phyloP scores from a whole-genome alignment of 2,329 filamentous ascomycete species.

The Waltergamsia citrina region DNA sequence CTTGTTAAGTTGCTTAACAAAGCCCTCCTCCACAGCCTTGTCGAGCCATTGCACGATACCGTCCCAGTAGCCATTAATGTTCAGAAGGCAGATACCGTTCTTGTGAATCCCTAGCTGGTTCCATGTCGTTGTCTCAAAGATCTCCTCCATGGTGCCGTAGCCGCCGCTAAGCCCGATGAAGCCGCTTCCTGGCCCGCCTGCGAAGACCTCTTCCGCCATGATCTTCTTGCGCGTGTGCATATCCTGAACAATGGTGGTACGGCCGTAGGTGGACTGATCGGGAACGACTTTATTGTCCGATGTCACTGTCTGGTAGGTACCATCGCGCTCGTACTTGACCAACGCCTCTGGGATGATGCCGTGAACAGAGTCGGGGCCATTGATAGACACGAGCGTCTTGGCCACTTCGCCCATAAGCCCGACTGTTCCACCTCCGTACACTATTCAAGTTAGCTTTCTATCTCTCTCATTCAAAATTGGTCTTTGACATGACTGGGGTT shows the following conservation, averaged over 20 bases:
- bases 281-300: slow-evolving; percentile 47
- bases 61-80: slow-evolving; percentile 88
- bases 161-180: slow-evolving; percentile 86
- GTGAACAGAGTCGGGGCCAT: slow-evolving; percentile 74
- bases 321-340: slow-evolving; percentile 66
- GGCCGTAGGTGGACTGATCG: slow-evolving; percentile 60
- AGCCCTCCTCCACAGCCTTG: slow-evolving; percentile 66
- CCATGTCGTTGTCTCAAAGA: slow-evolving; percentile 88
- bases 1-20: slow-evolving; percentile 62
- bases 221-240: slow-evolving; percentile 95
- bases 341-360: slow-evolving; percentile 88
- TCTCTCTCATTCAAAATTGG: too few relatives aligned
- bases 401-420: slow-evolving; percentile 95
- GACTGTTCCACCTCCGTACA: slow-evolving; percentile 91
- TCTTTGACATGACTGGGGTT: background rate
- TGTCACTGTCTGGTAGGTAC: slow-evolving; percentile 37
- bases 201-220: slow-evolving; percentile 84
- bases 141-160: slow-evolving; percentile 92
- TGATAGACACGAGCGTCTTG: slow-evolving; percentile 72
- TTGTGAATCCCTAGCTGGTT: slow-evolving; percentile 93
- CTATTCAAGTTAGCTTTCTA: slow-evolving; percentile 27
- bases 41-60: slow-evolving; percentile 75
- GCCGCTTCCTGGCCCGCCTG: slow-evolving; percentile 71
- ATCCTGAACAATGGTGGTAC: slow-evolving; percentile 80
- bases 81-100: slow-evolving; percentile 69